Evolutionary conservation across 2,329 filamentous ascomycete species (phyloP).

Genomic region (Epichloe gansuensis): DNA sequence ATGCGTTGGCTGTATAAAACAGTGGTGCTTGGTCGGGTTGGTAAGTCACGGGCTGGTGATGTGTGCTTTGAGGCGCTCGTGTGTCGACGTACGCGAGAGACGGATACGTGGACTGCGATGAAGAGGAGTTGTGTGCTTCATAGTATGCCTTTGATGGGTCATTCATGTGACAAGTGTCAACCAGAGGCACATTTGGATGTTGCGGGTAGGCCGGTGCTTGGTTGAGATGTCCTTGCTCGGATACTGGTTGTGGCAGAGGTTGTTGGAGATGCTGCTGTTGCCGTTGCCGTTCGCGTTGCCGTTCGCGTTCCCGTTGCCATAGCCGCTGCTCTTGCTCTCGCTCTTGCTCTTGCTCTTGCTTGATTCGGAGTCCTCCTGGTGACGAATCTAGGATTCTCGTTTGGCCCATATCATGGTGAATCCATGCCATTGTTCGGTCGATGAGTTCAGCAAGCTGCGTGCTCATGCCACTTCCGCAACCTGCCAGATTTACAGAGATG

Average conservation of each 20-base stretch:
- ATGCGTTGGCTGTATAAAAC: constrained; percentile 15
- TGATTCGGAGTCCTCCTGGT: constrained; percentile 16
- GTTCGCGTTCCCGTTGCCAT: no score
- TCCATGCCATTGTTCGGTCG: constrained; percentile 37
- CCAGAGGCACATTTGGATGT: constrained; percentile 9
- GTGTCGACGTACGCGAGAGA: constrained; percentile 19
- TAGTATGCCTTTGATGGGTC: constrained; percentile 19
- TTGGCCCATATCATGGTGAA: constrained; percentile 35
- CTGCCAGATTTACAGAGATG: constrained; percentile 17
- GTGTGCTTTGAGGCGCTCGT: background rate
- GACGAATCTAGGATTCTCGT: constrained; percentile 14
- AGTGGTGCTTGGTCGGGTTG: constrained; percentile 15
- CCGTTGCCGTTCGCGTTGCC: no score
- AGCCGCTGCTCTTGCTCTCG: no score
- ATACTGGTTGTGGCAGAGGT: constrained; percentile 17
- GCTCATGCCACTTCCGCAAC: constrained; percentile 30
- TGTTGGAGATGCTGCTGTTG: constrained; percentile 14
- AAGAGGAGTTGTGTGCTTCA: constrained; percentile 11
- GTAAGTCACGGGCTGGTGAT: constrained; percentile 9
- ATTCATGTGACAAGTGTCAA: constrained; percentile 10
- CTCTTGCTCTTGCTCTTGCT: constrained; percentile 19
- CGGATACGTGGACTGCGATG: constrained; percentile 18
- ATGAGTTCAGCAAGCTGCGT: constrained; percentile 35
- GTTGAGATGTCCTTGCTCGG: constrained; percentile 21
- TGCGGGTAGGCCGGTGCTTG: constrained; percentile 12